Conservation (phyloP, 2,329 filamentous ascomycete species). For the Colletotrichum spaethianum region DNA sequence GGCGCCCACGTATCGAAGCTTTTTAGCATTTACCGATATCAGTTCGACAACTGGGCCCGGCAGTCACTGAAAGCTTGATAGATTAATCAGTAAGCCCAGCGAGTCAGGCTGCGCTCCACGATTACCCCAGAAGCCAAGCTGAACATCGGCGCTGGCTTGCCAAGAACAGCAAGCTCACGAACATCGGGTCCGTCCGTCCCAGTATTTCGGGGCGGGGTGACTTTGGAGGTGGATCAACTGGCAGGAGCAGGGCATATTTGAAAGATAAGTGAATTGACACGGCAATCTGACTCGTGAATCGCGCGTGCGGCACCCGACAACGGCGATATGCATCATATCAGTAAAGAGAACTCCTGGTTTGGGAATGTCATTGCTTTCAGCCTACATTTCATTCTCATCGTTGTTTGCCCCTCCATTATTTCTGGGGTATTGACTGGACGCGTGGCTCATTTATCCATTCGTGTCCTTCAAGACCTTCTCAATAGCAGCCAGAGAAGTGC, state of each 20-base stretch:
- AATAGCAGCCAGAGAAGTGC: not conserved
- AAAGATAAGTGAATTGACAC: conserved; percentile 19
- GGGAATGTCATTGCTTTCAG: not conserved
- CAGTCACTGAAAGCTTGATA: conserved; percentile 25
- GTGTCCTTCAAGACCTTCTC: not conserved
- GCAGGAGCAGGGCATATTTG: conserved; percentile 11
- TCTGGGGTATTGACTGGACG: not conserved
- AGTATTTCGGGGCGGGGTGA: conserved; percentile 2
- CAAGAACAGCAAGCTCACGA: not conserved
- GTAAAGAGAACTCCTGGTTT: not conserved
- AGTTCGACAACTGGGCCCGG: conserved; percentile 11
- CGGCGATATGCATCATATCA: conserved; percentile 26
- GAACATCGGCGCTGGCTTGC: conserved; percentile 5
- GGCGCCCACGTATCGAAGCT: conserved; percentile 26
- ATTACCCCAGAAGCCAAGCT: conserved; percentile 36
- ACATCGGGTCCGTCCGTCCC: conserved; percentile 8
- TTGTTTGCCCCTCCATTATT: not conserved
- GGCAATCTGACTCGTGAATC: conserved; percentile 29
- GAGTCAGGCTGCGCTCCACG: conserved; percentile 34
- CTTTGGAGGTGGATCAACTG: not conserved
- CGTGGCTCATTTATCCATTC: not conserved
- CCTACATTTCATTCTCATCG: conserved; percentile 2
- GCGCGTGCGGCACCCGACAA: conserved; percentile 5
- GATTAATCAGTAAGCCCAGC: conserved; percentile 11
- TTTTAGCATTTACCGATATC: conserved; percentile 7